These are phyloP conservation scores for Barbarea vulgaris DNA, from an alignment of 345 rosid species.

Conservation along the genomic window DNA sequence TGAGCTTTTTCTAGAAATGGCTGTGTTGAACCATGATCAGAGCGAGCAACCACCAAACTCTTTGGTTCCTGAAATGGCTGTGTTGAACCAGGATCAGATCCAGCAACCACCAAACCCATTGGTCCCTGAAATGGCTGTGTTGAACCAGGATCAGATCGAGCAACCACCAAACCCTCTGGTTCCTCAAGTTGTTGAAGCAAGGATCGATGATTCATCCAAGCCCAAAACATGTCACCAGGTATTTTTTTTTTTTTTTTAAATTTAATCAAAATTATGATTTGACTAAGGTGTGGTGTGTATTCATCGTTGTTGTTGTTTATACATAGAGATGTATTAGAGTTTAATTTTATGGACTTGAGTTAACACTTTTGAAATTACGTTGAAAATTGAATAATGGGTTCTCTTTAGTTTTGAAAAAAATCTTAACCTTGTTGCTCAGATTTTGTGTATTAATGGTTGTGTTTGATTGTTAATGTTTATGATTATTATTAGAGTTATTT, in stretches of 20 bases:
- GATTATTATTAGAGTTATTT: background rate
- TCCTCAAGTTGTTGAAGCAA: slow-evolving; percentile 8
- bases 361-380: background rate
- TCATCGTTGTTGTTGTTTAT: background rate
- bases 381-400: background rate
- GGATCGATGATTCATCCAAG: slow-evolving; percentile 46
- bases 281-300: background rate
- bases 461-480: background rate
- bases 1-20: too few relatives aligned
- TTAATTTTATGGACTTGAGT: background rate
- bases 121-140: slow-evolving; percentile 26
- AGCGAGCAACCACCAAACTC: too few relatives aligned
- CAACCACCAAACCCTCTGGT: slow-evolving; percentile 38
- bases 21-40: too few relatives aligned
- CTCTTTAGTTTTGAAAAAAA: background rate
- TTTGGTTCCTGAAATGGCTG: too few relatives aligned
- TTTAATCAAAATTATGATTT: background rate
- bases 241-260: background rate
- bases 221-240: slow-evolving; percentile 81
- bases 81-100: too few relatives aligned
- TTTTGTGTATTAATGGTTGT: background rate
- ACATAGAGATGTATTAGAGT: background rate
- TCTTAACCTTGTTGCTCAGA: background rate
- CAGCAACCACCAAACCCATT: too few relatives aligned
- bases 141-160: slow-evolving; percentile 13